Percentiles rank a stretch among this genome's conserved stretches.
These are phyloP conservation scores for Amaranthus palmeri DNA, from an alignment of 148 eudicot genomes.

Conservation along the genomic window DNA sequence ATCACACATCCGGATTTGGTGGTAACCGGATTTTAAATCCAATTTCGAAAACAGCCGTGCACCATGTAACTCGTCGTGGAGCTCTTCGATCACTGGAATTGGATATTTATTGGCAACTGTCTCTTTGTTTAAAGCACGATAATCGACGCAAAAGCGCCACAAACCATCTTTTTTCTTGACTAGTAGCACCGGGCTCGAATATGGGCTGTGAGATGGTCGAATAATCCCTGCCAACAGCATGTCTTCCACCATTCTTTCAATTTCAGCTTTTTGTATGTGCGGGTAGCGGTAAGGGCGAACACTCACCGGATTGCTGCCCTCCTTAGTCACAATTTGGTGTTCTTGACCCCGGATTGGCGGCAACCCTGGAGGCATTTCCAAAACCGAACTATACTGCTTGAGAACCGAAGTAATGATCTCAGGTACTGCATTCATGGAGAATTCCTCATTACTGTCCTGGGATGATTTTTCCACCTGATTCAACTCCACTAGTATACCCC, in stretches of 20 bases:
- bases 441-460: too few species aligned
- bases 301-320: background rate
- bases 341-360: background rate
- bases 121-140: too few species aligned
- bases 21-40: too few species aligned
- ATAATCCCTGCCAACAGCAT: background rate
- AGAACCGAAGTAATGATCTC: background rate
- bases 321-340: background rate
- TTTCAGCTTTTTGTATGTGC: background rate
- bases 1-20: too few species aligned
- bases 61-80: too few species aligned
- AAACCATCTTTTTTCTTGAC: too few species aligned
- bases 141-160: too few species aligned
- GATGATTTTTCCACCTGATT: too few species aligned
- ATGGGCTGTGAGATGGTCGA: background rate
- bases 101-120: too few species aligned
- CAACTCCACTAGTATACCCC: background rate
- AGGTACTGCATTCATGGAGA: background rate
- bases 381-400: background rate
- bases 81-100: too few species aligned
- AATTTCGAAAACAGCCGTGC: too few species aligned
- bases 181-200: too few species aligned
- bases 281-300: background rate
- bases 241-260: background rate
- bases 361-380: background rate